Evolutionary conservation across 148 eudicot species (phyloP).

Genomic region (Dianthus caryophyllus): DNA sequence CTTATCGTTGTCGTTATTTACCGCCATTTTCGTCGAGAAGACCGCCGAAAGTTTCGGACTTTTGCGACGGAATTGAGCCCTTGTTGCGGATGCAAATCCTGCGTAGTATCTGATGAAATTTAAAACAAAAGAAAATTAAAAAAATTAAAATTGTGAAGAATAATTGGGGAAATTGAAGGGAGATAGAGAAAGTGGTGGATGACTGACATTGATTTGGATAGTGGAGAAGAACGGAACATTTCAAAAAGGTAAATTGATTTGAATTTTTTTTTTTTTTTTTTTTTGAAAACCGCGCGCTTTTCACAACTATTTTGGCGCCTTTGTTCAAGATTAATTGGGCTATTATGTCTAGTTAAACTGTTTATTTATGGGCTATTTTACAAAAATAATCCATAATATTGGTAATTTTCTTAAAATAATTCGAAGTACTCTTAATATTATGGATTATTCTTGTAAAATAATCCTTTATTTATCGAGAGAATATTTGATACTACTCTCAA

Average conservation of each 20-base stretch:
- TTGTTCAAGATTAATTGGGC: no score
- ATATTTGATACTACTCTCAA: no score
- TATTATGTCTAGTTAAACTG: no score
- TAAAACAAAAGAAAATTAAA: neutral
- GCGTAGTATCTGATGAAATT: conserved; percentile 10
- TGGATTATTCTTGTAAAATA: no score
- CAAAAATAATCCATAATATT: no score
- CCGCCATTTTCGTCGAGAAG: conserved; percentile 49
- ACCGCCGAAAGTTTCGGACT: conserved; percentile 6
- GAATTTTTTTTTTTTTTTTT: neutral
- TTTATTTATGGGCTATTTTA: no score
- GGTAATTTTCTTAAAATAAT: no score
- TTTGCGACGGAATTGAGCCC: neutral
- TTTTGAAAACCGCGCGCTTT: neutral
- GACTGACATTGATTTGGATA: conserved; percentile 11
- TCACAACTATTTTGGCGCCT: no score
- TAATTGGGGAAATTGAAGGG: neutral
- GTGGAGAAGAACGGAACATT: conserved; percentile 25
- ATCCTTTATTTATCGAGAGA: no score
- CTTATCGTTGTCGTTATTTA: conserved; percentile 9
- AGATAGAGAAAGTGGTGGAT: neutral
- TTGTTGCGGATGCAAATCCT: neutral
- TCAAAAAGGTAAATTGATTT: neutral
- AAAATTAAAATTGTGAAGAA: neutral
- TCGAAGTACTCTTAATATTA: no score